Base-by-base conservation (phyloP, 2,329 filamentous ascomycete genomes). In the Dryadomyces quercivorus region DNA sequence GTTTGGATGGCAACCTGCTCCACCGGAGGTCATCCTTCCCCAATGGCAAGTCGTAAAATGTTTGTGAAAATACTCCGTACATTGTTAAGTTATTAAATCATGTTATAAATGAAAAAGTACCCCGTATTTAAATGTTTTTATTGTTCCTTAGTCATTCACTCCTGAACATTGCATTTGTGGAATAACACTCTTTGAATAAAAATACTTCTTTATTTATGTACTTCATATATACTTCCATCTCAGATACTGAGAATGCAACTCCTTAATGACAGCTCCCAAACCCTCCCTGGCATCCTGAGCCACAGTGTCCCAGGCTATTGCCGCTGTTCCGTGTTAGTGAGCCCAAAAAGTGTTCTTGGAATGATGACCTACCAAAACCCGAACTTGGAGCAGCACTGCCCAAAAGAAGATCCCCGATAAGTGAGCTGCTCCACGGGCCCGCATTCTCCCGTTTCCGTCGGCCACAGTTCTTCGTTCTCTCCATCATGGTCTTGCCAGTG, bases 311-410 rank as follows among this genome's bases (percentile, higher is more conserved):
- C 34, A 22, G 12, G 20, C 9, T 50, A n/a, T 20, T 38, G 5
- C 47, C 47, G 31, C 47, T 50, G 47, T 40, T 40, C 10, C 10
- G 36, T 40, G 12, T 40, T 40, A 13, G 36, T 15, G 4, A 40
- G 12, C 12, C 36, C 36, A 5, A 8, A 15, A 13, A 40, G 10
- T 16, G 36, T 16, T 40, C 36, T 12, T 15, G 10, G 10, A 12
- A 40, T 12, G 15, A 15, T 16, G 3, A 50, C 46, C 43, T 50
- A 55, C 44, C 55, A 59, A 31, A 26, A 59, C 1, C 56, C 54
- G 31, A 55, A 48, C 48, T 36, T 8, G 20, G 52, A 55, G 43
- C 58, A 59, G 56, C 58, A 59, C 21, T 50, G 22, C 26, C 58
- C 56, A 34, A 51, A 56, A n/a, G 10, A 26, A 22, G 22, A 34